A percentile compares a stretch with the other conserved stretches of the same genome.
Evolutionary conservation across 2,329 filamentous ascomycete genomes (phyloP).

Genomic region (Verticillium nubilum): DNA sequence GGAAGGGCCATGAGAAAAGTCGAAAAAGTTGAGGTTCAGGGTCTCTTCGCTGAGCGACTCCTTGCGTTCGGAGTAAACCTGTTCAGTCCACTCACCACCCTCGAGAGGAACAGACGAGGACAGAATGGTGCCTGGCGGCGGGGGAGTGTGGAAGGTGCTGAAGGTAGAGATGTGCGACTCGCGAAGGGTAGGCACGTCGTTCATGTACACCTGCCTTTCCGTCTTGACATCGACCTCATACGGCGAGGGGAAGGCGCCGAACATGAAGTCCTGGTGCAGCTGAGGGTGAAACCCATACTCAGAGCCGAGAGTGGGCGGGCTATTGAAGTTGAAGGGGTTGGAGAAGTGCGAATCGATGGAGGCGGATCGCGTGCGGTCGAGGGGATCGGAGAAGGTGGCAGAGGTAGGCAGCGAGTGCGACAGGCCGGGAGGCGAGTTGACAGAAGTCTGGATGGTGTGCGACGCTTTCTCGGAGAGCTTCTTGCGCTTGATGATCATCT

Average conservation of each 20-base stretch:
- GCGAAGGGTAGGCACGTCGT: slow-evolving; percentile 77
- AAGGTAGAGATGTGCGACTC: slow-evolving; percentile 91
- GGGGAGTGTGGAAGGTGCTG: slow-evolving; percentile 81
- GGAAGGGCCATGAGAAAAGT: slow-evolving; percentile 66
- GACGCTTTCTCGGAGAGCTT: slow-evolving; percentile 85
- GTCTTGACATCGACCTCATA: slow-evolving; percentile 97
- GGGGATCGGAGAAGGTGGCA: slow-evolving; percentile 70
- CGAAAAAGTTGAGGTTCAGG: slow-evolving; percentile 75
- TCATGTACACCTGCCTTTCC: slow-evolving; percentile 88
- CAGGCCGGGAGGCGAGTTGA: slow-evolving; percentile 68
- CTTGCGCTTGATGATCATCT: slow-evolving; percentile 94
- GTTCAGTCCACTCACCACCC: slow-evolving; percentile 64
- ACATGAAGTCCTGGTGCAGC: slow-evolving; percentile 58
- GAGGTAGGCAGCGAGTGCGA: slow-evolving; percentile 79
- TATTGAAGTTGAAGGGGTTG: slow-evolving; percentile 68
- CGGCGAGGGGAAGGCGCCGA: slow-evolving; percentile 56
- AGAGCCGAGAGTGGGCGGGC: slow-evolving; percentile 40
- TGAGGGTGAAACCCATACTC: slow-evolving; percentile 59
- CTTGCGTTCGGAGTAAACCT: slow-evolving; percentile 61
- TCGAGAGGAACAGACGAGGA: slow-evolving; percentile 52
- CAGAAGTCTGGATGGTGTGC: slow-evolving; percentile 47
- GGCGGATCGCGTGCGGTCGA: slow-evolving; percentile 66
- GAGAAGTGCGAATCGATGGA: slow-evolving; percentile 79
- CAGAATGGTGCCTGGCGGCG: slow-evolving; percentile 61
- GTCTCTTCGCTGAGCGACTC: slow-evolving; percentile 64